These are phyloP conservation scores for Aspergillus ochraceoroseus DNA, from an alignment of 2,329 filamentous ascomycete species.

Conservation along the genomic window DNA sequence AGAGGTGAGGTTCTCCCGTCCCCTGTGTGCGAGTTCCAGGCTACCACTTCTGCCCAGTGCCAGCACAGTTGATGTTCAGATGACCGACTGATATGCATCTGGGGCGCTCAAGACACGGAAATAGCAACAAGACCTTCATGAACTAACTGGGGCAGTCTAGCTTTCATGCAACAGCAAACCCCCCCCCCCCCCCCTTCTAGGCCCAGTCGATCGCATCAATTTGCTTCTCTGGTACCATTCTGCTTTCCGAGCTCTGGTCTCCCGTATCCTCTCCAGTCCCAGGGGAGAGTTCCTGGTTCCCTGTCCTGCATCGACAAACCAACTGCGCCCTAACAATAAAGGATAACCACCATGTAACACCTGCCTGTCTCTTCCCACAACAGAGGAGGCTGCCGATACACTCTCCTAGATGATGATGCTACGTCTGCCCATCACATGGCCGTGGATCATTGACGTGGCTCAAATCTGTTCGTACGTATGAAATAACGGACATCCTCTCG, in stretches of 20 bases:
- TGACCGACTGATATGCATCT: slow-evolving; percentile 14
- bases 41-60: background rate
- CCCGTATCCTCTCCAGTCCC: too few species aligned
- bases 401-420: background rate
- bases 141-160: background rate
- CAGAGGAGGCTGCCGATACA: background rate
- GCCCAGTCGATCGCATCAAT: slow-evolving; percentile 7
- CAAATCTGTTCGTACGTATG: slow-evolving; percentile 16
- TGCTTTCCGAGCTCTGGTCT: too few species aligned
- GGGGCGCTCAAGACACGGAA: slow-evolving; percentile 10
- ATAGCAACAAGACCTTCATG: slow-evolving; percentile 10
- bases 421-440: slow-evolving; percentile 17
- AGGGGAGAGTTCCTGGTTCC: background rate
- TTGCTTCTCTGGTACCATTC: slow-evolving; percentile 9
- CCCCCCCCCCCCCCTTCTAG: slow-evolving; percentile 6
- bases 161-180: slow-evolving; percentile 7
- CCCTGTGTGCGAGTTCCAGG: too few species aligned
- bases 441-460: slow-evolving; percentile 19
- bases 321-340: slow-evolving; percentile 1
- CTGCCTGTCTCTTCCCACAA: slow-evolving; percentile 2
- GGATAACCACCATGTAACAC: slow-evolving; percentile 8
- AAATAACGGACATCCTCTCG: background rate
- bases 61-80: slow-evolving; percentile 10
- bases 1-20: too few species aligned
- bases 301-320: background rate